Evolutionary conservation across 805 yeast genomes (phyloP).

Genomic region (Huiozyma naganishii): DNA sequence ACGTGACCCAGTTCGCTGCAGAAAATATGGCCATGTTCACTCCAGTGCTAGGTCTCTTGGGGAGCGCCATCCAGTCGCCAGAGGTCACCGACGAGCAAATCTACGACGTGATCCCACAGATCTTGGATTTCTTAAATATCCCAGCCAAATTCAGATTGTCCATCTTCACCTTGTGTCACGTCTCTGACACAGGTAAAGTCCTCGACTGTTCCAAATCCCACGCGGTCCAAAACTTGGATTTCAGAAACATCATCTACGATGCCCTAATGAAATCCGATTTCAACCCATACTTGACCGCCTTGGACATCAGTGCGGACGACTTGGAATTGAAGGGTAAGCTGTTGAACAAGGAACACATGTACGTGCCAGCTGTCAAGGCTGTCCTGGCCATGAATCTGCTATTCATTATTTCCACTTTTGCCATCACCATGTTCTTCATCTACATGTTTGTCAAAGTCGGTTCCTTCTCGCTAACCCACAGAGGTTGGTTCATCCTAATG

Average conservation of each 20-base stretch:
- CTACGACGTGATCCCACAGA: conserved; percentile 14
- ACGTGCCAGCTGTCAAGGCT: conserved; percentile 26
- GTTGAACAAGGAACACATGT: conserved; percentile 20
- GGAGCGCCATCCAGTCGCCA: conserved; percentile 7
- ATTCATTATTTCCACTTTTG: conserved; percentile 17
- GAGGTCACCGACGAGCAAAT: conserved; percentile 15
- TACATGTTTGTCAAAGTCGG: conserved; percentile 4
- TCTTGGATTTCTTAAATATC: conserved; percentile 18
- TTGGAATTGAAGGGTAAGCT: conserved; percentile 24
- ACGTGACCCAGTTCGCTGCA: conserved; percentile 18
- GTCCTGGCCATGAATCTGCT: conserved; percentile 22
- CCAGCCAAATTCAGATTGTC: conserved; percentile 22
- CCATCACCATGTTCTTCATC: conserved; percentile 8
- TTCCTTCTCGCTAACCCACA: conserved; percentile 4
- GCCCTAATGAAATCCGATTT: conserved; percentile 23
- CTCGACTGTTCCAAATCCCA: conserved; percentile 19
- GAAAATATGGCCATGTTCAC: conserved; percentile 11
- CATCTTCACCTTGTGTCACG: conserved; percentile 24
- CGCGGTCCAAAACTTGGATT: conserved; percentile 26
- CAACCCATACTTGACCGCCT: conserved; percentile 22
- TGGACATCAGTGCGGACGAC: conserved; percentile 18
- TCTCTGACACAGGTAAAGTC: conserved; percentile 12
- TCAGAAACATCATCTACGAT: conserved; percentile 23
- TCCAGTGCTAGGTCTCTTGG: conserved; percentile 15
- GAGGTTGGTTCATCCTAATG: conserved; percentile 12